Percentiles rank a stretch among this genome's conserved stretches.
phyloP scores from a whole-genome alignment of 2,329 filamentous ascomycete species.

The Fusarium sp. region DNA sequence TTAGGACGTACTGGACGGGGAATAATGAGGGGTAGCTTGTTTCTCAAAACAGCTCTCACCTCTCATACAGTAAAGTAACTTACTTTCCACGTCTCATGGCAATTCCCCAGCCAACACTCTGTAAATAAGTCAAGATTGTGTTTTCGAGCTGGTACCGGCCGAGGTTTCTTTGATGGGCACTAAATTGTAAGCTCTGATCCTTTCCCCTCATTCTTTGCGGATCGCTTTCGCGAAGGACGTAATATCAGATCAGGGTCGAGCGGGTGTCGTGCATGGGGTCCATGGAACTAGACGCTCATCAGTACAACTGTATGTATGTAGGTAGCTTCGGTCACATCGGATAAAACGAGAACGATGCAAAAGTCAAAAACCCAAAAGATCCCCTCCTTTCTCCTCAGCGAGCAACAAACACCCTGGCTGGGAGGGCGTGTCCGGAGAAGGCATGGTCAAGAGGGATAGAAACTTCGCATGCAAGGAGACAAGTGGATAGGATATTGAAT shows the following conservation, averaged over 20 bases:
- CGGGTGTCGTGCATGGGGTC: conserved; percentile 19
- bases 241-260: conserved; percentile 40
- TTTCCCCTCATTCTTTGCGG: conserved; percentile 2
- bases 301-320: conserved; percentile 1
- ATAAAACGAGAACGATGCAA: conserved; percentile 29
- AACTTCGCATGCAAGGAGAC: neutral
- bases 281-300: conserved; percentile 15
- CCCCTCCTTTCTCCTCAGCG: conserved; percentile 9
- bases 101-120: neutral
- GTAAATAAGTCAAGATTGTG: conserved; percentile 7
- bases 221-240: conserved; percentile 24
- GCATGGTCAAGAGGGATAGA: neutral
- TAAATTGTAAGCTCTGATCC: neutral
- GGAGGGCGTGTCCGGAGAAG: conserved; percentile 23
- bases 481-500: conserved; percentile 12
- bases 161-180: conserved; percentile 2
- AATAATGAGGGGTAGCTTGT: conserved; percentile 32
- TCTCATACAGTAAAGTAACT: neutral
- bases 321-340: conserved; percentile 13
- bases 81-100: neutral
- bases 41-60: conserved; percentile 10
- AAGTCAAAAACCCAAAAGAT: conserved; percentile 22
- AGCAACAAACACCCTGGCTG: conserved; percentile 3
- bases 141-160: conserved; percentile 7
- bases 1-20: neutral